These are phyloP conservation scores for Phytophthora boehmeriae DNA, from an alignment of 352 stramenopile species.

Conservation along the genomic window DNA sequence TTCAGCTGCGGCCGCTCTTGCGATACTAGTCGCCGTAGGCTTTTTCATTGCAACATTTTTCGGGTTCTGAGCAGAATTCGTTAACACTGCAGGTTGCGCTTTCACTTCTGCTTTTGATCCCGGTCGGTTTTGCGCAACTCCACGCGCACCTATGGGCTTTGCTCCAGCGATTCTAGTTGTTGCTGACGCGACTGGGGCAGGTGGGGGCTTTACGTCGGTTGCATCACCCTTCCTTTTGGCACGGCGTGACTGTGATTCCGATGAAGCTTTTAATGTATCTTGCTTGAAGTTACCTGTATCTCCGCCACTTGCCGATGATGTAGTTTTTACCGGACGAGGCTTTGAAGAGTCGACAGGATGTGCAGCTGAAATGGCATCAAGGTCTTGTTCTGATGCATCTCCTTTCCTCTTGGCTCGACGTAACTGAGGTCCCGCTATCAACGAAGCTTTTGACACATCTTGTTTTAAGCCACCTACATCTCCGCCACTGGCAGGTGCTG, in stretches of 20 bases:
- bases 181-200: constrained; percentile 9
- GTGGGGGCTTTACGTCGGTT: constrained; percentile 14
- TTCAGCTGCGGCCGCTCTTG: constrained; percentile 30
- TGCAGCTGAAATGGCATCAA: neutral
- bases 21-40: constrained; percentile 33
- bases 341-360: constrained; percentile 5
- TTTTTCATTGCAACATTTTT: constrained; percentile 37
- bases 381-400: constrained; percentile 12
- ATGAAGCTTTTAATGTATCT: constrained; percentile 2
- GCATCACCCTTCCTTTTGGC: constrained; percentile 25
- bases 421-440: constrained; percentile 3
- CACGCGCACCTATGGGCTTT: constrained; percentile 20
- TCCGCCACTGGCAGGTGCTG: neutral
- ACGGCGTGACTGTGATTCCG: constrained; percentile 9
- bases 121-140: constrained; percentile 7
- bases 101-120: constrained; percentile 12
- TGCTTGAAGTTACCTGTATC: constrained; percentile 1
- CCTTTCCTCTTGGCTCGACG: constrained; percentile 30
- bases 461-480: neutral
- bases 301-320: neutral
- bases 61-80: constrained; percentile 11
- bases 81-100: constrained; percentile 4
- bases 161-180: constrained; percentile 9
- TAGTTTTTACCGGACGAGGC: neutral
- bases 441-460: neutral